Evolutionary conservation across 2,329 filamentous ascomycete genomes (phyloP).

Genomic region (Clonostachys chloroleuca): DNA sequence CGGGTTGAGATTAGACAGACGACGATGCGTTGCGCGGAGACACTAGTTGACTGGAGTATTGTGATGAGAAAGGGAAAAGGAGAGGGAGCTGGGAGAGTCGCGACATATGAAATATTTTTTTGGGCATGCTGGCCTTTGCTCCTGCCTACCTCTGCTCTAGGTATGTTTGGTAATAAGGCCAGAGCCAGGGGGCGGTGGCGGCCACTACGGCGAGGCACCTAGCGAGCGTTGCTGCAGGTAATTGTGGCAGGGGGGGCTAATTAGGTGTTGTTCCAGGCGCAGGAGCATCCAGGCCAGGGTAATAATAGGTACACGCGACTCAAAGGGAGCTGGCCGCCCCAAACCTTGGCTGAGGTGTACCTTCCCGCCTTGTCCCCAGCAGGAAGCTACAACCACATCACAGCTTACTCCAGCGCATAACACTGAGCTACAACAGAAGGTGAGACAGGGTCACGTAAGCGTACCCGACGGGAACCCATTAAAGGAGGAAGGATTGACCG

Average conservation of each 20-base stretch:
- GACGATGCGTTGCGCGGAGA: conserved; percentile 42
- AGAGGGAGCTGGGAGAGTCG: conserved; percentile 17
- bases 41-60: conserved; percentile 36
- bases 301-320: too few species aligned
- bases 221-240: not conserved
- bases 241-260: not conserved
- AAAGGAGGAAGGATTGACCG: too few species aligned
- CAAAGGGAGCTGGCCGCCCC: too few species aligned
- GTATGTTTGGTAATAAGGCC: not conserved
- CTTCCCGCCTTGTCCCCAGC: too few species aligned
- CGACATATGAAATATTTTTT: conserved; percentile 37
- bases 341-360: too few species aligned
- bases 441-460: too few species aligned
- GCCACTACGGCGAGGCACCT: not conserved
- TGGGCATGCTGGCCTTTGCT: not conserved
- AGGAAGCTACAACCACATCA: too few species aligned
- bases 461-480: too few species aligned
- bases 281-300: not conserved
- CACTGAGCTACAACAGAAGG: too few species aligned
- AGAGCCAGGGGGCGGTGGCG: not conserved
- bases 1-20: conserved; percentile 35
- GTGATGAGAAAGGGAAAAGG: conserved; percentile 31
- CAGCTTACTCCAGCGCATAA: too few species aligned
- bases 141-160: not conserved
- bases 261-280: conserved; percentile 4